Percentiles rank a stretch among this genome's conserved stretches.
Conservation (phyloP, 345 rosid genomes). For the Theobroma cacao region DNA sequence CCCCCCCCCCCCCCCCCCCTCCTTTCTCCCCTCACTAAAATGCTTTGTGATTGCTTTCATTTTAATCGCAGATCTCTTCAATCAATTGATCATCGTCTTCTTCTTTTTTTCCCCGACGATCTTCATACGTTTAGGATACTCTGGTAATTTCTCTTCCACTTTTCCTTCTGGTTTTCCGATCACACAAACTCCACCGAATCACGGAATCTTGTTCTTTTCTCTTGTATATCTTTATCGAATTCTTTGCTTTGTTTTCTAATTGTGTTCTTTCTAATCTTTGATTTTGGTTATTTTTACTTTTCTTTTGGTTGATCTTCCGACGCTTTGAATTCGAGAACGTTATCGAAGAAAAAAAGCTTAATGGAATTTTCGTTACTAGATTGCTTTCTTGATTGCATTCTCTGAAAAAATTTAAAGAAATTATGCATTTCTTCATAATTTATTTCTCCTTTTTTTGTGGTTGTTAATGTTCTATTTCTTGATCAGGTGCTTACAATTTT, state of each 20-base stretch:
- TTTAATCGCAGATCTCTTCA: slow-evolving; percentile 7
- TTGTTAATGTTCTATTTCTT: neutral
- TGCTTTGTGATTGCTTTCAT: neutral
- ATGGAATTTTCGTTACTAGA: neutral
- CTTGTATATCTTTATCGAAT: neutral
- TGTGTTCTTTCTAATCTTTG: neutral
- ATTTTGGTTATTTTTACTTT: neutral
- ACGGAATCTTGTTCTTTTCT: neutral
- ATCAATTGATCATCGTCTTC: neutral
- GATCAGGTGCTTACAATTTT: too few species aligned
- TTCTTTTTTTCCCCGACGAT: neutral
- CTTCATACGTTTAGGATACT: neutral
- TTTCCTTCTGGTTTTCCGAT: neutral
- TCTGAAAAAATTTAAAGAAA: neutral
- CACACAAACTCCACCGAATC: neutral
- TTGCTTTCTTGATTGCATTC: neutral
- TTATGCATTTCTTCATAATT: neutral
- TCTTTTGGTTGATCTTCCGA: neutral
- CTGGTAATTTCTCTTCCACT: neutral
- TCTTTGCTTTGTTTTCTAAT: neutral
- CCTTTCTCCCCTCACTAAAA: neutral
- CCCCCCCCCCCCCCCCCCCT: neutral
- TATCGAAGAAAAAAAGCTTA: neutral
- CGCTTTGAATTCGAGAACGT: neutral
- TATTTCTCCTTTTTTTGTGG: neutral